Base-by-base conservation (phyloP, 345 rosid species). In the Aquilaria yunnanensis region DNA sequence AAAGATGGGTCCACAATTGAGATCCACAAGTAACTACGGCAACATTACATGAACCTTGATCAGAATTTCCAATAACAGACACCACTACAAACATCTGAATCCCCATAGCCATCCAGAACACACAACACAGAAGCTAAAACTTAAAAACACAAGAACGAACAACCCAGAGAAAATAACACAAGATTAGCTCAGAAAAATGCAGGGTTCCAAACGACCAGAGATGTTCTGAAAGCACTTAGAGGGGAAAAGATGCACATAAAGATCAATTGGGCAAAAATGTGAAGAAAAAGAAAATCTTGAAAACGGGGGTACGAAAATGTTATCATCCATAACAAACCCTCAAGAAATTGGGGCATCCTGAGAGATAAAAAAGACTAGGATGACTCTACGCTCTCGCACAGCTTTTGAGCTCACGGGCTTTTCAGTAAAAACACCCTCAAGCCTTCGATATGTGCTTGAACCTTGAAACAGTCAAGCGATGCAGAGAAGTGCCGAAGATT, bases 391-490 rank as follows among this genome's bases (percentile, higher is more conserved):
- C 69, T 87, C 48, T 88, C 12, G 97, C 97, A 90, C 96, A 90
- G 64, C 34, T 76, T 73, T 85, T 90, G 96, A 90, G 96, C 89
- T 79, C 81, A 48, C 74, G 74, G 92, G 72, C 73, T 73, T 7
- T 51, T 45, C 14, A 10, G 14, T 30, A n/a, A 43, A 61, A 65
- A 59, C 53, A 58, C 75, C 88, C 62, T 80, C 81, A 81, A 87
- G 79, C 96, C 97, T 90, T 85, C 97, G 96, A 87, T 73, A 65
- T 79, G 93, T 87, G 97, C 95, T 73, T 64, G 16, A 37, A 37
- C 43, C 5, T 5, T 5, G 43, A 37, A 37, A 37, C 8, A 37
- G 5, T 37, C 43, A 9, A 37, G 43, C 43, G 43, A 37, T 5
- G 43, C 43, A 3, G 7, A 37, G 1, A 9, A 9, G 7, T 5